Conservation (phyloP, 345 rosid species). For the Isatis tinctoria region DNA sequence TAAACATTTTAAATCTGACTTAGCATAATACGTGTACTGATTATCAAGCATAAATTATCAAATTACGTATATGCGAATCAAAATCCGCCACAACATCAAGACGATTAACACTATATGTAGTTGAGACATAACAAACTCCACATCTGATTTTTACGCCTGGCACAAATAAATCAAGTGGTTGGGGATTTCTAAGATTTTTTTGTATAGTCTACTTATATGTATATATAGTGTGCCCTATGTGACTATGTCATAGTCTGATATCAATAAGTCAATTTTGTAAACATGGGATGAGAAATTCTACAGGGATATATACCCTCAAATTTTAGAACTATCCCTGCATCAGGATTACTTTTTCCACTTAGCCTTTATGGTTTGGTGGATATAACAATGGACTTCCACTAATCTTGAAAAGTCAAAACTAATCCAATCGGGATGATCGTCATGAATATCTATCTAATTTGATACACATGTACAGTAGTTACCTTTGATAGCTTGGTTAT, state of each 20-base stretch:
- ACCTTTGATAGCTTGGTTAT: neutral
- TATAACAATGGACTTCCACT: constrained; percentile 22
- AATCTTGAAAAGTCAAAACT: constrained; percentile 3
- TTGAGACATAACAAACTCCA: neutral
- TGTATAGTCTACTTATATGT: neutral
- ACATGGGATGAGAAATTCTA: neutral
- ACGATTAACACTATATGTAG: neutral
- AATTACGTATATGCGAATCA: neutral
- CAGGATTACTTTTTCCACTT: neutral
- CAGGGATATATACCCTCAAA: neutral
- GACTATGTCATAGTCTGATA: neutral
- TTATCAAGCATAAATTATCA: no score
- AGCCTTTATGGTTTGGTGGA: constrained; percentile 8
- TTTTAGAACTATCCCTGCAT: neutral
- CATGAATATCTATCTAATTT: neutral
- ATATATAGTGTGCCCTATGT: neutral
- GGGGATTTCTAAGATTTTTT: neutral
- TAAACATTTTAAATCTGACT: neutral
- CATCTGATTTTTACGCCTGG: neutral
- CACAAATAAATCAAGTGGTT: neutral
- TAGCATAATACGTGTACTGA: neutral
- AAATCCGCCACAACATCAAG: neutral
- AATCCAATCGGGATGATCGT: constrained; percentile 6
- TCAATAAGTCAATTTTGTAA: neutral
- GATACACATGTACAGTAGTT: neutral